Percentiles rank a stretch among this genome's conserved stretches.
Conservation (phyloP, 805 yeast genomes). For the Pichia paraexigua region DNA sequence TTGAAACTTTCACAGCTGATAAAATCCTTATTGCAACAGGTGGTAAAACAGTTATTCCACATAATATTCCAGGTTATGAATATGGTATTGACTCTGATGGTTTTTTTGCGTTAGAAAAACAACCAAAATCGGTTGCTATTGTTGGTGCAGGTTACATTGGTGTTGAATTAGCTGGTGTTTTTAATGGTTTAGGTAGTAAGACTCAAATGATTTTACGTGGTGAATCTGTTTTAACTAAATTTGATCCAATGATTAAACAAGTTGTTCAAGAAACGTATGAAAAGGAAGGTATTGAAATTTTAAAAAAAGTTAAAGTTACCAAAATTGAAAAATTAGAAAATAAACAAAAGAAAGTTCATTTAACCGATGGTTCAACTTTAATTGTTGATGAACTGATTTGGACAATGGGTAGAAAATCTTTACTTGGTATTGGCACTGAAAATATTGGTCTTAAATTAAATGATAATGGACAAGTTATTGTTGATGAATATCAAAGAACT, state of each 20-base stretch:
- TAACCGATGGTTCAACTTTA: conserved; percentile 35
- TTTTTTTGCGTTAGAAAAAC: conserved; percentile 69
- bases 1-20: conserved; percentile 59
- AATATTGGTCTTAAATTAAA: conserved; percentile 63
- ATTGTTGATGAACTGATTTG: conserved; percentile 79
- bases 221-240: conserved; percentile 79
- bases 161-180: conserved; percentile 90
- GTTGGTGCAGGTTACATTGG: conserved; percentile 99
- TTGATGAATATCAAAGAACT: conserved; percentile 85
- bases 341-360: conserved; percentile 43
- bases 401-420: conserved; percentile 89
- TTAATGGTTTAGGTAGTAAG: conserved; percentile 79
- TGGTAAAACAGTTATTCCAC: conserved; percentile 72
- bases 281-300: conserved; percentile 73
- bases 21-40: conserved; percentile 88
- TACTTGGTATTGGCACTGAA: conserved; percentile 67
- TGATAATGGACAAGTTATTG: conserved; percentile 54
- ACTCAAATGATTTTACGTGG: conserved; percentile 87
- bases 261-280: conserved; percentile 76
- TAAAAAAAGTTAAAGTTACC: conserved; percentile 51
- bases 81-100: conserved; percentile 85
- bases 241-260: conserved; percentile 73
- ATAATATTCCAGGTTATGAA: conserved; percentile 68
- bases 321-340: conserved; percentile 39
- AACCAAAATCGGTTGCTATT: conserved; percentile 87